Evolutionary conservation across 306 rosid genomes (phyloP).

Genomic region (Dryas drummondii): DNA sequence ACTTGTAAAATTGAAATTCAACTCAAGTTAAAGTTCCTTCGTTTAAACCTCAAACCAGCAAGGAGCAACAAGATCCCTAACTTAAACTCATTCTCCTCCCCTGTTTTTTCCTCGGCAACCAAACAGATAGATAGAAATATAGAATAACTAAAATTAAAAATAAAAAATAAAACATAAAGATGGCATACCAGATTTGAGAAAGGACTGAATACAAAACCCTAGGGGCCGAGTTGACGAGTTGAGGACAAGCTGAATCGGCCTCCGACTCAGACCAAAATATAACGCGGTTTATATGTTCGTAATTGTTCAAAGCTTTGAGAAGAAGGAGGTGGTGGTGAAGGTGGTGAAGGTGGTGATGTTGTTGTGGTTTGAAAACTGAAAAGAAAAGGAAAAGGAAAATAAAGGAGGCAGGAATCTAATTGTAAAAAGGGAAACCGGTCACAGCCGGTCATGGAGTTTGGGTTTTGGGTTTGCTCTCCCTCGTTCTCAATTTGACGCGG

Average conservation of each 20-base stretch:
- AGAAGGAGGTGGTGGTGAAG: not conserved
- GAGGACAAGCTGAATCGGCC: slow-evolving; percentile 33
- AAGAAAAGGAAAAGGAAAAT: not conserved
- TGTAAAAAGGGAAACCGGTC: slow-evolving; percentile 28
- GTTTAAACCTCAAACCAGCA: not conserved
- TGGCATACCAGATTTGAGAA: slow-evolving; percentile 31
- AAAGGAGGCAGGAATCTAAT: not conserved
- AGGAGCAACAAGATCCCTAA: slow-evolving; percentile 1
- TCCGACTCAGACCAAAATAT: slow-evolving; percentile 15
- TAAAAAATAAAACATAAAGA: slow-evolving; percentile 1
- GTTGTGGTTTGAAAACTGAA: slow-evolving; percentile 1
- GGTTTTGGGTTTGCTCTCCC: not conserved
- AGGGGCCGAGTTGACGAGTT: slow-evolving; percentile 25
- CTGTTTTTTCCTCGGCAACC: slow-evolving; percentile 3
- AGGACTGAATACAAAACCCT: slow-evolving; percentile 25
- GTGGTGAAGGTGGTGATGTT: not conserved
- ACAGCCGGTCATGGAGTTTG: slow-evolving; percentile 28
- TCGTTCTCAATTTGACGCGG: slow-evolving; percentile 19
- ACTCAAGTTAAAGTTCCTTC: not conserved
- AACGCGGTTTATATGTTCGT: not conserved
- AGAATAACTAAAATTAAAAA: not conserved
- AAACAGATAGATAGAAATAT: not conserved
- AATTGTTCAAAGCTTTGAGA: not conserved
- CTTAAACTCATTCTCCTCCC: not conserved
- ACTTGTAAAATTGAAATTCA: not conserved